Conservation (phyloP, 768 basidiomycete species). For the Collybia sordida region DNA sequence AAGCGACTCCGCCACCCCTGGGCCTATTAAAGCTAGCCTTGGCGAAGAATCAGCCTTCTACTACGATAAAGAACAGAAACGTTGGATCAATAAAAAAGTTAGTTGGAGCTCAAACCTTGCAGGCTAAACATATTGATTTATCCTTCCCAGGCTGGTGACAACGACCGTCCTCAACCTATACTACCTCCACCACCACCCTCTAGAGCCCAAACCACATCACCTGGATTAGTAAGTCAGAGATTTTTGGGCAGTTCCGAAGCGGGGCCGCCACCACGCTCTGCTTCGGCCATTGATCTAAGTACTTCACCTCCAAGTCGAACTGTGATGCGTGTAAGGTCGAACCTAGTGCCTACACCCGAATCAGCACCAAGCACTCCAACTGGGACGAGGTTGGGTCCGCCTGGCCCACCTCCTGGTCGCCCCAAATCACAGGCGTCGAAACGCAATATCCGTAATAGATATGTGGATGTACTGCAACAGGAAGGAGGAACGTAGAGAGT, state of each 20-base stretch:
- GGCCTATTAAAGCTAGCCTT: slow-evolving; percentile 86
- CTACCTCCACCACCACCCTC: slow-evolving; percentile 75
- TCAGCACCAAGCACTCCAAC: slow-evolving; percentile 50
- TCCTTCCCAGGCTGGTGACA: slow-evolving; percentile 50
- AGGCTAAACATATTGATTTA: too few relatives aligned
- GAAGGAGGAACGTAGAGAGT: slow-evolving; percentile 28
- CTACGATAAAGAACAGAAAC: slow-evolving; percentile 92
- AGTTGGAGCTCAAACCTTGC: slow-evolving; percentile 10
- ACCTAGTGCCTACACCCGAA: slow-evolving; percentile 53
- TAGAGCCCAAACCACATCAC: slow-evolving; percentile 85
- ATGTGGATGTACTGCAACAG: slow-evolving; percentile 88
- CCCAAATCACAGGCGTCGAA: slow-evolving; percentile 67
- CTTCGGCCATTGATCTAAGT: slow-evolving; percentile 64
- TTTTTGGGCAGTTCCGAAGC: slow-evolving; percentile 21
- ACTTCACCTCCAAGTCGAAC: slow-evolving; percentile 51
- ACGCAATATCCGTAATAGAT: slow-evolving; percentile 77
- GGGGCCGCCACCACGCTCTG: slow-evolving; percentile 51
- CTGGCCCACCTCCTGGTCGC: slow-evolving; percentile 49
- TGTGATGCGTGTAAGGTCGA: slow-evolving; percentile 62
- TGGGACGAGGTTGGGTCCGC: slow-evolving; percentile 42
- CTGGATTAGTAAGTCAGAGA: slow-evolving; percentile 48
- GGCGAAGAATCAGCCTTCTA: slow-evolving; percentile 90
- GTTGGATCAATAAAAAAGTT: slow-evolving; percentile 96
- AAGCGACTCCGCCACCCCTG: slow-evolving; percentile 48
- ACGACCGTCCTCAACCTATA: slow-evolving; percentile 53